phyloP scores from a whole-genome alignment of 2,329 filamentous ascomycete species.

The Rhinocladiella similis region DNA sequence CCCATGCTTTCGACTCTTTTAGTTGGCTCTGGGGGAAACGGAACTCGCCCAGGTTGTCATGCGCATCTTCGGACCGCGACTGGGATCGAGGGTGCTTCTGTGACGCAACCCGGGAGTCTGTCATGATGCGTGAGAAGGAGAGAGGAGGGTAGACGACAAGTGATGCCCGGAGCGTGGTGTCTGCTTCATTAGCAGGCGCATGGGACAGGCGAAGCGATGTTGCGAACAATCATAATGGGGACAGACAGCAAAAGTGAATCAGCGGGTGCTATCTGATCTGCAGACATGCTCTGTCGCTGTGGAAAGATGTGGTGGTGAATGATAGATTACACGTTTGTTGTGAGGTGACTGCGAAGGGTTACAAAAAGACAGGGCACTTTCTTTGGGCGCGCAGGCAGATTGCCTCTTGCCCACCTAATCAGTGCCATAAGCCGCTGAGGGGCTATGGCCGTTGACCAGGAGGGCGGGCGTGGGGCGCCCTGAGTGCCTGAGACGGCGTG shows the following conservation, averaged over 20 bases:
- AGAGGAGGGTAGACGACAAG: constrained; percentile 1
- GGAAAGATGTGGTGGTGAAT: not conserved
- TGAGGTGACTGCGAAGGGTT: no score
- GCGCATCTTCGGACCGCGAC: not conserved
- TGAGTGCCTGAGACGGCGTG: not conserved
- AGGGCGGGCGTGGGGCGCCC: not conserved
- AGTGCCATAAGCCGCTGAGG: no score
- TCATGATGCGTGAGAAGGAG: constrained; percentile 13
- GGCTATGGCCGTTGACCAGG: not conserved
- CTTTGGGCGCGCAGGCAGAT: not conserved
- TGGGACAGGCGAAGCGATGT: constrained; percentile 2
- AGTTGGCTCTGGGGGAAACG: constrained; percentile 1
- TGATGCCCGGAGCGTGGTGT: not conserved
- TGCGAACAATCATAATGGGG: not conserved
- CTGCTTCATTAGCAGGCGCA: constrained; percentile 18
- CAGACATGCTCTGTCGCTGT: not conserved
- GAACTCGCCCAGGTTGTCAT: constrained; percentile 6
- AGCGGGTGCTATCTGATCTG: not conserved
- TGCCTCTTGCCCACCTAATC: not conserved
- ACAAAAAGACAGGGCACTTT: no score
- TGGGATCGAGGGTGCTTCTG: constrained; percentile 5
- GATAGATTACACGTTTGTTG: not conserved
- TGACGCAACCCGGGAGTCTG: constrained; percentile 11
- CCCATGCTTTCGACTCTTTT: constrained; percentile 4
- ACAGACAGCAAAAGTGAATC: not conserved